Percentiles rank a stretch among this genome's conserved stretches.
Evolutionary conservation across 176 grass and related monocot genomes (phyloP).

Genomic region (Dendrocalamus sinicus): DNA sequence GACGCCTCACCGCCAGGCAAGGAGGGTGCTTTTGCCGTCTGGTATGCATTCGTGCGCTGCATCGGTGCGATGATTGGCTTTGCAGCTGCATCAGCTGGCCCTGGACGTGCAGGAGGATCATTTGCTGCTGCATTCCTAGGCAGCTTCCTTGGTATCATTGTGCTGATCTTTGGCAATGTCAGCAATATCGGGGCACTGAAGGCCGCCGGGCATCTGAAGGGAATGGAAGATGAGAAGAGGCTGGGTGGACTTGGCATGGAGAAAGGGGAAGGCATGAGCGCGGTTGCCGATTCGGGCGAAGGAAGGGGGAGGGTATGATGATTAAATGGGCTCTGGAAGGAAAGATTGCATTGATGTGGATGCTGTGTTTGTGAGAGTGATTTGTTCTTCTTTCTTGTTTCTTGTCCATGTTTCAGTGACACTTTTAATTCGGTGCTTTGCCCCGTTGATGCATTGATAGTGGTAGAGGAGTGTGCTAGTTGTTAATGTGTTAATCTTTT

Average conservation of each 20-base stretch:
- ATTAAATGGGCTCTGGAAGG: slow-evolving; percentile 18
- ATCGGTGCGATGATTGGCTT: slow-evolving; percentile 67
- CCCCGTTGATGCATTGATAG: slow-evolving; percentile 62
- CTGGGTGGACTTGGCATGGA: slow-evolving; percentile 50
- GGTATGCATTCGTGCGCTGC: slow-evolving; percentile 65
- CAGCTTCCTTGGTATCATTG: slow-evolving; percentile 74
- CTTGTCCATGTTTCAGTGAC: slow-evolving; percentile 62
- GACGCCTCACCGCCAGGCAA: slow-evolving; percentile 82
- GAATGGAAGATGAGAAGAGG: slow-evolving; percentile 69
- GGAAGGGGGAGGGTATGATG: slow-evolving; percentile 72
- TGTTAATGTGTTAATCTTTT: slow-evolving; percentile 71
- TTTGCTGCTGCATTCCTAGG: slow-evolving; percentile 79
- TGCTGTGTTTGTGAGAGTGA: slow-evolving; percentile 72
- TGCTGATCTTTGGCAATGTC: slow-evolving; percentile 89
- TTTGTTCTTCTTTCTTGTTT: slow-evolving; percentile 73
- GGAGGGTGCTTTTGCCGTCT: slow-evolving; percentile 76
- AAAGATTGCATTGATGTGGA: slow-evolving; percentile 60
- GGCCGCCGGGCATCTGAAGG: slow-evolving; percentile 73
- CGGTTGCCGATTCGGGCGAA: slow-evolving; percentile 51
- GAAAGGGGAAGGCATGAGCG: slow-evolving; percentile 58
- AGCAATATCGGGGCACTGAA: slow-evolving; percentile 68
- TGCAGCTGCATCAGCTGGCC: slow-evolving; percentile 65
- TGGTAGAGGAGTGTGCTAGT: slow-evolving; percentile 65
- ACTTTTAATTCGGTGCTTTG: slow-evolving; percentile 63
- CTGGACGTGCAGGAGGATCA: slow-evolving; percentile 56